Evolutionary conservation across 129 eudicot genomes (phyloP).

Genomic region (Rutidosis leptorrhynchoides): DNA sequence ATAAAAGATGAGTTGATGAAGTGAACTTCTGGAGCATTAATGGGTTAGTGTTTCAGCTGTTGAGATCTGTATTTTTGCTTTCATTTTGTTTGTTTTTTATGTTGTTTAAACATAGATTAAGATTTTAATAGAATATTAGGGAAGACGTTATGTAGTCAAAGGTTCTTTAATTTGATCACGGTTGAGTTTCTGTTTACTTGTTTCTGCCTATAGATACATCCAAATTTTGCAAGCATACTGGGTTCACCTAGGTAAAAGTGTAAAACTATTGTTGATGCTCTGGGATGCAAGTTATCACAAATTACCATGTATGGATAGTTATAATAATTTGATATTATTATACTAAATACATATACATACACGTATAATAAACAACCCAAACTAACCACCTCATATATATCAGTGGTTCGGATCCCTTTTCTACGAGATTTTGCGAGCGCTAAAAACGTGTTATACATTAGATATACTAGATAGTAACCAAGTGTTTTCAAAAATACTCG

Average conservation of each 20-base stretch:
- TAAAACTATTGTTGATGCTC: background rate
- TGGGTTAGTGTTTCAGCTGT: conserved; percentile 21
- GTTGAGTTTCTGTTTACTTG: background rate
- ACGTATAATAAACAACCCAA: no score
- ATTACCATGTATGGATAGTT: background rate
- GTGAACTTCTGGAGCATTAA: conserved; percentile 1
- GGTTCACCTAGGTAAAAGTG: background rate
- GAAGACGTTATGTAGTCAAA: conserved; percentile 1
- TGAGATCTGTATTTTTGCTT: conserved; percentile 17
- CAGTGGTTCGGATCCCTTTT: no score
- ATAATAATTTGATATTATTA: background rate
- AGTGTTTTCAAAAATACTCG: no score
- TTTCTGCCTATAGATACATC: conserved; percentile 5
- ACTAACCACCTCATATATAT: no score
- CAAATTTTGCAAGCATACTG: conserved; percentile 5
- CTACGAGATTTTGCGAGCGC: no score
- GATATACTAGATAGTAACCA: no score
- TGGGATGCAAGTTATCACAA: background rate
- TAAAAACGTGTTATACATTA: no score
- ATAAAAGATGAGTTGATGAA: conserved; percentile 14
- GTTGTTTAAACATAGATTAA: conserved; percentile 13
- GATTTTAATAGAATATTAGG: conserved; percentile 29
- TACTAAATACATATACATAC: no score
- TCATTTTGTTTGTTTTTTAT: conserved; percentile 19
- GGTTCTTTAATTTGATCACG: background rate